phyloP scores from a whole-genome alignment of 2,329 filamentous ascomycete species.

The Calonectria hongkongensis region DNA sequence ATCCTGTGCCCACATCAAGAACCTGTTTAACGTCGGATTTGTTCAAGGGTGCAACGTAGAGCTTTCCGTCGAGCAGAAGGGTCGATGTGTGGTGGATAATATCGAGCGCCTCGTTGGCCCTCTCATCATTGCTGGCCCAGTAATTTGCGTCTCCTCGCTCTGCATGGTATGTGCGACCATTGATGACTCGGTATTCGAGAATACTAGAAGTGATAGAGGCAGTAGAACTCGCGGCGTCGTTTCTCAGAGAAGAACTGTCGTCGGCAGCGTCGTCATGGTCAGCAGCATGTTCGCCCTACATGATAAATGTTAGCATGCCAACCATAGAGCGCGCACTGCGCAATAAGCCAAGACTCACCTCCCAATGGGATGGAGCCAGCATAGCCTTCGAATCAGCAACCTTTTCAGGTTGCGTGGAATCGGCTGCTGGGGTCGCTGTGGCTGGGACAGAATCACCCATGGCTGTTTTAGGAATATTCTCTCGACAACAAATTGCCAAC shows the following conservation, averaged over 20 bases:
- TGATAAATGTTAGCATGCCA: background rate
- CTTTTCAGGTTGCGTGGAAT: background rate
- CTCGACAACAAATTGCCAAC: background rate
- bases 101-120: slow-evolving; percentile 16
- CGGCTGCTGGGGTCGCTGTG: background rate
- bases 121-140: slow-evolving; percentile 10
- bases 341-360: background rate
- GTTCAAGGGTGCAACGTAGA: background rate
- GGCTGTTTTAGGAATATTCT: background rate
- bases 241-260: background rate
- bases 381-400: background rate
- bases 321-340: background rate
- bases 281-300: background rate
- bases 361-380: slow-evolving; percentile 1
- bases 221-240: slow-evolving; percentile 13
- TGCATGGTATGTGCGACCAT: slow-evolving; percentile 11
- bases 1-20: slow-evolving; percentile 9
- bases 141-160: background rate
- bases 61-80: background rate
- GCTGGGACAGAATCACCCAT: background rate
- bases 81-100: slow-evolving; percentile 23
- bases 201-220: slow-evolving; percentile 13
- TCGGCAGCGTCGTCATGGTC: background rate
- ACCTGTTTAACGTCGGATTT: background rate
- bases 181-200: slow-evolving; percentile 9